Percentiles rank a stretch among this genome's conserved stretches.
Conservation (phyloP, 75 land plant genomes). For the Cryptomeria japonica region DNA sequence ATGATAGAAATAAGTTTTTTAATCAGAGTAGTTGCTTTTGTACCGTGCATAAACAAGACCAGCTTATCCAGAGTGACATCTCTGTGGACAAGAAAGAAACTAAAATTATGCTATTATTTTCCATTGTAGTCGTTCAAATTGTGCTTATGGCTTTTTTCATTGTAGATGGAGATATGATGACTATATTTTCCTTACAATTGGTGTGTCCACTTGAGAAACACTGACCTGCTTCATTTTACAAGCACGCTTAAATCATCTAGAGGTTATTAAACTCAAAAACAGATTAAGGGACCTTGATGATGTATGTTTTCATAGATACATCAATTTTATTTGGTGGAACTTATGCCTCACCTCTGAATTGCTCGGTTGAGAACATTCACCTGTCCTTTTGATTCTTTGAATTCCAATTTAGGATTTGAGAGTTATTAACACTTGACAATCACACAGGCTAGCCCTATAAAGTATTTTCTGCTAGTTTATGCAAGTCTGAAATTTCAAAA, state of each 20-base stretch:
- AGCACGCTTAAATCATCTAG: not conserved
- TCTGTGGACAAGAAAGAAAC: too few relatives aligned
- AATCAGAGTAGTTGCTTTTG: not conserved
- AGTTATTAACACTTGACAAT: too few relatives aligned
- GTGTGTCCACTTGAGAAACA: not conserved
- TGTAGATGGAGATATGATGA: not conserved
- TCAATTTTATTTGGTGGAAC: not conserved
- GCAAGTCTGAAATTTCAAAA: not conserved
- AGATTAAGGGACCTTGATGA: not conserved
- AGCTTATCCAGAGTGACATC: not conserved
- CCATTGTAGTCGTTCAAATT: too few relatives aligned
- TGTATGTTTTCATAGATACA: not conserved
- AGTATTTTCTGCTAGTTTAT: not conserved
- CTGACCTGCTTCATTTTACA: not conserved
- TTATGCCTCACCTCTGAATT: not conserved
- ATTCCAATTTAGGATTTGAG: not conserved
- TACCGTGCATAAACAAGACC: not conserved
- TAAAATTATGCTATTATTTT: too few relatives aligned
- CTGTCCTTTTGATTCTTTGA: not conserved
- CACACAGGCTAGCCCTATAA: not conserved
- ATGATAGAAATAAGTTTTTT: not conserved
- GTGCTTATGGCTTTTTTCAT: not conserved
- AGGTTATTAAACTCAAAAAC: not conserved
- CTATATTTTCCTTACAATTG: not conserved
- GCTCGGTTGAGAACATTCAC: not conserved